Conservation (phyloP, 257 asterid species). For the Solanum bukasovii region DNA sequence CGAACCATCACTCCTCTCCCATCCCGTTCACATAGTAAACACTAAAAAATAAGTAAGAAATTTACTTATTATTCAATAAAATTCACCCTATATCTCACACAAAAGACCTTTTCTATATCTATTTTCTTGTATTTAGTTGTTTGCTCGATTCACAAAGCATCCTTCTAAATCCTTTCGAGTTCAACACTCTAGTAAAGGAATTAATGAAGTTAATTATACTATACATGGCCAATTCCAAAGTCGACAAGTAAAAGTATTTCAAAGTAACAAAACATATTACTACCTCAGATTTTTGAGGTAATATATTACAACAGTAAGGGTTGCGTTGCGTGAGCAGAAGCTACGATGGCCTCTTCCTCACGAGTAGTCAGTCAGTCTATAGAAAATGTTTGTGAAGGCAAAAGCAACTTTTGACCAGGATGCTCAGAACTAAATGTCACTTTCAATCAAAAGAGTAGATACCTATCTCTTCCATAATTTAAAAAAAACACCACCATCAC, state of each 20-base stretch:
- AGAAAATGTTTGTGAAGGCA: not conserved
- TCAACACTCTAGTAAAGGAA: not conserved
- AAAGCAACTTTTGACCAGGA: slow-evolving; percentile 23
- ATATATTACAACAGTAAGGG: not conserved
- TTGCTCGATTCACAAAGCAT: not conserved
- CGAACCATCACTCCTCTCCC: not conserved
- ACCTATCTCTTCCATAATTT: not conserved
- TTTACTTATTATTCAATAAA: too few relatives aligned
- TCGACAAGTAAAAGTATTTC: slow-evolving; percentile 14
- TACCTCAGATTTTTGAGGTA: not conserved
- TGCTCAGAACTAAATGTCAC: not conserved
- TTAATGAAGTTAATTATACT: not conserved
- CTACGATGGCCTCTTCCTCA: not conserved
- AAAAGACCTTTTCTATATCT: too few relatives aligned
- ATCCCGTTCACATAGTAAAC: not conserved
- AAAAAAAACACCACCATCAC: not conserved
- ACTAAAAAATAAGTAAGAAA: too few relatives aligned
- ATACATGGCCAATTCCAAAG: not conserved
- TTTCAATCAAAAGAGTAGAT: slow-evolving; percentile 21
- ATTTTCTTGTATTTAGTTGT: not conserved
- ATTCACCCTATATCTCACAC: not conserved
- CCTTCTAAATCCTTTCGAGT: not conserved
- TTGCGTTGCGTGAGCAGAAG: not conserved
- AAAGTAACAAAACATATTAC: not conserved
- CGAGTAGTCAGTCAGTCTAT: slow-evolving; percentile 7